Conservation (phyloP, 352 stramenopile genomes). For the Phytophthora pini region DNA sequence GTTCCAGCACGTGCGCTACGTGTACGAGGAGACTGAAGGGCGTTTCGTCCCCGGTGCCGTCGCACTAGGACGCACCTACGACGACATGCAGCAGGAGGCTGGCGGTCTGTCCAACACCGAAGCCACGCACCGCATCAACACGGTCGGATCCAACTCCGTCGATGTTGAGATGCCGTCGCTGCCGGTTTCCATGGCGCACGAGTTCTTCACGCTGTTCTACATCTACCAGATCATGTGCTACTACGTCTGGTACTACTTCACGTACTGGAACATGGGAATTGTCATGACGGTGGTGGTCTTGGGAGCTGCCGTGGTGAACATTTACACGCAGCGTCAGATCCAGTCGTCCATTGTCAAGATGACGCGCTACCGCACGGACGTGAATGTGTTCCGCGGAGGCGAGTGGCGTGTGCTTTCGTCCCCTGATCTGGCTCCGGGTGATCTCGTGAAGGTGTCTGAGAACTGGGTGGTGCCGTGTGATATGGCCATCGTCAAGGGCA, state of each 20-base stretch:
- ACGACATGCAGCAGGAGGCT: slow-evolving; percentile 15
- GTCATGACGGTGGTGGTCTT: slow-evolving; percentile 50
- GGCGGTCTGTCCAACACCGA: slow-evolving; percentile 23
- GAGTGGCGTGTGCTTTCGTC: slow-evolving; percentile 53
- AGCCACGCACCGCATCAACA: slow-evolving; percentile 23
- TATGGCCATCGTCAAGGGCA: slow-evolving; percentile 70
- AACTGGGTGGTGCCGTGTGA: slow-evolving; percentile 47
- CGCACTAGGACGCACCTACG: slow-evolving; percentile 29
- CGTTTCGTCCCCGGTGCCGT: slow-evolving; percentile 34
- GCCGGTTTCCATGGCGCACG: slow-evolving; percentile 30
- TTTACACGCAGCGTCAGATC: slow-evolving; percentile 53
- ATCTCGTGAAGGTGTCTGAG: slow-evolving; percentile 66
- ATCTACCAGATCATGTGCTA: slow-evolving; percentile 43
- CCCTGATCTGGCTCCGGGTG: slow-evolving; percentile 61
- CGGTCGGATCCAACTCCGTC: slow-evolving; percentile 27
- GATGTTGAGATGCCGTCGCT: slow-evolving; percentile 35
- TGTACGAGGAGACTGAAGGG: slow-evolving; percentile 34
- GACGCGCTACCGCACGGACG: slow-evolving; percentile 58
- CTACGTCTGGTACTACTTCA: slow-evolving; percentile 64
- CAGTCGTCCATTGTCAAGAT: slow-evolving; percentile 48
- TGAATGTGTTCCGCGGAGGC: slow-evolving; percentile 61
- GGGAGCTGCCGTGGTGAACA: slow-evolving; percentile 47
- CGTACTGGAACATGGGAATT: slow-evolving; percentile 55
- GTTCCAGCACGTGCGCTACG: slow-evolving; percentile 56
- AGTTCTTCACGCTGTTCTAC: slow-evolving; percentile 45